These are phyloP conservation scores for Setaria italica DNA, from an alignment of 202 grass and related monocot genomes.

Conservation along the genomic window DNA sequence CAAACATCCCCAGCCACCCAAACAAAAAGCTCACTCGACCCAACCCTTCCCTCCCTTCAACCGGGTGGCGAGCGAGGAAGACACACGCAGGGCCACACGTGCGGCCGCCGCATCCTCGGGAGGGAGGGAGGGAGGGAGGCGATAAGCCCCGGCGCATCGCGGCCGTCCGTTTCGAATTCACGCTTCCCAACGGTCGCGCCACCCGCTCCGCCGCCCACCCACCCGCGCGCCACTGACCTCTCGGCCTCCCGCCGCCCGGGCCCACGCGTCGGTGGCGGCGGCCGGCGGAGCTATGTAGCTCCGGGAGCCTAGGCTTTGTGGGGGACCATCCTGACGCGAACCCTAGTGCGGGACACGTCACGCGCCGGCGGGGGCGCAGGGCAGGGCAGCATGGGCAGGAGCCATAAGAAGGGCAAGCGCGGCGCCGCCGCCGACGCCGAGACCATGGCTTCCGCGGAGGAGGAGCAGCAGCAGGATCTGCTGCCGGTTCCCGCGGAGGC, in stretches of 20 bases:
- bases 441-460: neutral
- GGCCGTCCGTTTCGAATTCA: constrained; percentile 33
- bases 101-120: neutral
- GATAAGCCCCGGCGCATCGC: constrained; percentile 13
- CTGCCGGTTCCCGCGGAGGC: neutral
- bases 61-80: neutral
- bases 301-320: neutral
- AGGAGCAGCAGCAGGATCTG: neutral
- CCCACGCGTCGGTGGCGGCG: neutral
- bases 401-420: neutral
- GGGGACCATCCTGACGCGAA: neutral
- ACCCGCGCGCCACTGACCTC: neutral
- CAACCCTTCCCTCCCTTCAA: too few relatives aligned
- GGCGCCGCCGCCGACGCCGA: neutral
- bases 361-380: neutral
- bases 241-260: neutral
- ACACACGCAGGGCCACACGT: neutral
- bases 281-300: neutral
- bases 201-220: neutral
- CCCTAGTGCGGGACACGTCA: constrained; percentile 3
- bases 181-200: constrained; percentile 34
- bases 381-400: neutral
- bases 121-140: neutral
- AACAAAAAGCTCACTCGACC: too few relatives aligned
- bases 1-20: too few relatives aligned